Conservation (phyloP, 768 basidiomycete genomes). For the Omphalotus guepiniiformis region DNA sequence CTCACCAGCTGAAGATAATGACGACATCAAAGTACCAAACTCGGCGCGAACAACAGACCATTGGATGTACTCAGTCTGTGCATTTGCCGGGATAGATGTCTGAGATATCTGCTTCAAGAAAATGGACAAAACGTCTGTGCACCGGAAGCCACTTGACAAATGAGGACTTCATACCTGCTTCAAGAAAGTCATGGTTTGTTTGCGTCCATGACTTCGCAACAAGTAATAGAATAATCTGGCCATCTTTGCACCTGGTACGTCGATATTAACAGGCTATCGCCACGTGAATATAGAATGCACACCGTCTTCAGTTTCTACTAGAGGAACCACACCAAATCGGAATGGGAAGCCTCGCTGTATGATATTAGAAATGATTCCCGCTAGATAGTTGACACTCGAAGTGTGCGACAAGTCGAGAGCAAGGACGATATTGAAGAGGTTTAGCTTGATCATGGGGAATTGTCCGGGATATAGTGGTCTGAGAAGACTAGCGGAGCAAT, state of each 20-base stretch:
- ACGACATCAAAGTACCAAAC: slow-evolving; percentile 30
- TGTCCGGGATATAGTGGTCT: slow-evolving; percentile 78
- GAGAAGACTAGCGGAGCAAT: slow-evolving; percentile 48
- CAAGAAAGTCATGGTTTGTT: slow-evolving; percentile 59
- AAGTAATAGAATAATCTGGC: slow-evolving; percentile 70
- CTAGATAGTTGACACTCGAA: slow-evolving; percentile 56
- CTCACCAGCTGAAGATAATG: slow-evolving; percentile 5
- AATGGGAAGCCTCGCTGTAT: slow-evolving; percentile 72
- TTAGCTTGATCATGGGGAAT: slow-evolving; percentile 67
- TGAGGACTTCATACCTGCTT: slow-evolving; percentile 35
- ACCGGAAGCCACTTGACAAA: background rate
- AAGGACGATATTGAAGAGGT: slow-evolving; percentile 82
- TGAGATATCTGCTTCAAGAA: slow-evolving; percentile 33
- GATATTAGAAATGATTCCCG: slow-evolving; percentile 60
- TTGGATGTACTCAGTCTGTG: slow-evolving; percentile 29
- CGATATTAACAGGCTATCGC: background rate
- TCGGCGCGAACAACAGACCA: slow-evolving; percentile 38
- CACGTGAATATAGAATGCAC: slow-evolving; percentile 1
- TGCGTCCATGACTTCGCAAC: slow-evolving; percentile 56
- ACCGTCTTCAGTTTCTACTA: slow-evolving; percentile 50
- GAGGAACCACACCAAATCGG: slow-evolving; percentile 83
- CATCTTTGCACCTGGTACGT: slow-evolving; percentile 54
- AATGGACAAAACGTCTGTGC: background rate
- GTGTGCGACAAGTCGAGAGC: slow-evolving; percentile 74
- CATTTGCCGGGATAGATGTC: slow-evolving; percentile 25